A percentile compares a stretch with the other conserved stretches of the same genome.
Conservation (phyloP, 23 red algal species). For the Gracilaria vermiculophylla region DNA sequence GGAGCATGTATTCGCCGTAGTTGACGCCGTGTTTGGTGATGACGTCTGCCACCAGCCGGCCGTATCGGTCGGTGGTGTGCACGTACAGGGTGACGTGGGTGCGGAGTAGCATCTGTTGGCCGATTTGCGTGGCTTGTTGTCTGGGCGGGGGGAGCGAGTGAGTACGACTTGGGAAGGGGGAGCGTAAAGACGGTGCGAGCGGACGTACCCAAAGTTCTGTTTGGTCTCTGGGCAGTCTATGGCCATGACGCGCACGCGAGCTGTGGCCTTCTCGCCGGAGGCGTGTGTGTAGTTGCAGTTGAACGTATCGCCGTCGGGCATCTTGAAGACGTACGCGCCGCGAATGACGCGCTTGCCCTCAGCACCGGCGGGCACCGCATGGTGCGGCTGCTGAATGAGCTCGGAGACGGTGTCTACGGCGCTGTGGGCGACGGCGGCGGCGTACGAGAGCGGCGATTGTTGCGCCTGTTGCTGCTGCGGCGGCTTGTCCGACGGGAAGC, state of each 20-base stretch:
- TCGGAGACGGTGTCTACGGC: not conserved
- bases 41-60: conserved; percentile 57
- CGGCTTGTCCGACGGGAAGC: conserved; percentile 4
- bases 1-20: conserved; percentile 48
- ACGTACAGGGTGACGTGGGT: conserved; percentile 45
- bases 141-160: not conserved
- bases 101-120: conserved; percentile 25
- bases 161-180: too few species aligned
- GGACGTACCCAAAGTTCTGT: conserved; percentile 59
- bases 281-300: conserved; percentile 20
- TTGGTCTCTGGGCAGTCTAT: conserved; percentile 70
- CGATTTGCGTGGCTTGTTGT: conserved; percentile 43
- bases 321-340: conserved; percentile 41
- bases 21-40: conserved; percentile 25
- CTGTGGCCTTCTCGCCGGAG: conserved; percentile 23
- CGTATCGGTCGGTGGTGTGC: conserved; percentile 56
- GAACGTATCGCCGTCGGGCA: conserved; percentile 72
- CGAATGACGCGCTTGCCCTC: conserved; percentile 10
- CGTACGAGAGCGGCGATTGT: not conserved
- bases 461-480: not conserved
- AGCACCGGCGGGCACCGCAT: not conserved
- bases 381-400: conserved; percentile 19
- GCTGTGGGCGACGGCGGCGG: not conserved
- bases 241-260: conserved; percentile 59
- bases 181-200: too few species aligned